Evolutionary conservation across 805 yeast species (phyloP).

Genomic region (Scheffersomyces ergatensis): DNA sequence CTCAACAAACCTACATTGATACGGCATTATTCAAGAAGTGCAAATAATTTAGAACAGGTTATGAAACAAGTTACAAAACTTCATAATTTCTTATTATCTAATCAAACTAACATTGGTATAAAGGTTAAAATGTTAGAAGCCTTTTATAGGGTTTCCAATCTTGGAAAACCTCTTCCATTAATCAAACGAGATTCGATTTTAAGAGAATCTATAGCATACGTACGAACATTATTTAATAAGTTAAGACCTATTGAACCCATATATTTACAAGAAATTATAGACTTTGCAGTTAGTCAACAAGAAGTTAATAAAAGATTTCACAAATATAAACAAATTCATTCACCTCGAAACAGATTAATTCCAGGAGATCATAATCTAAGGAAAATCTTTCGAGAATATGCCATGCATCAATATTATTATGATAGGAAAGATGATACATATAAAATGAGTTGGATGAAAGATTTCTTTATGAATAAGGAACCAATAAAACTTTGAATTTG

Average conservation of each 20-base stretch:
- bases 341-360: slow-evolving; percentile 18
- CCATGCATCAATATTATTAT: slow-evolving; percentile 26
- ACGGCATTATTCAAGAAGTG: neutral
- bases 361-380: slow-evolving; percentile 30
- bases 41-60: slow-evolving; percentile 2
- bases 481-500: slow-evolving; percentile 12
- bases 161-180: slow-evolving; percentile 30
- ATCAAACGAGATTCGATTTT: slow-evolving; percentile 24
- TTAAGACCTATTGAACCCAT: slow-evolving; percentile 19
- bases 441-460: slow-evolving; percentile 20
- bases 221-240: slow-evolving; percentile 16
- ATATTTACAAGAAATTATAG: slow-evolving; percentile 14
- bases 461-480: slow-evolving; percentile 12
- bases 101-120: slow-evolving; percentile 13
- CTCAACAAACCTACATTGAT: neutral
- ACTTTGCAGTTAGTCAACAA: slow-evolving; percentile 10
- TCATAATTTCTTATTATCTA: slow-evolving; percentile 17
- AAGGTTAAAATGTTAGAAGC: slow-evolving; percentile 31
- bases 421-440: slow-evolving; percentile 14
- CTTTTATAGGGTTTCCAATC: slow-evolving; percentile 25
- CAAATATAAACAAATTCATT: slow-evolving; percentile 1
- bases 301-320: slow-evolving; percentile 4
- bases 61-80: slow-evolving; percentile 12
- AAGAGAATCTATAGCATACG: slow-evolving; percentile 17
- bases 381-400: slow-evolving; percentile 23